Evolutionary conservation across 805 yeast species (phyloP).

Genomic region (Candida sphagnicola): DNA sequence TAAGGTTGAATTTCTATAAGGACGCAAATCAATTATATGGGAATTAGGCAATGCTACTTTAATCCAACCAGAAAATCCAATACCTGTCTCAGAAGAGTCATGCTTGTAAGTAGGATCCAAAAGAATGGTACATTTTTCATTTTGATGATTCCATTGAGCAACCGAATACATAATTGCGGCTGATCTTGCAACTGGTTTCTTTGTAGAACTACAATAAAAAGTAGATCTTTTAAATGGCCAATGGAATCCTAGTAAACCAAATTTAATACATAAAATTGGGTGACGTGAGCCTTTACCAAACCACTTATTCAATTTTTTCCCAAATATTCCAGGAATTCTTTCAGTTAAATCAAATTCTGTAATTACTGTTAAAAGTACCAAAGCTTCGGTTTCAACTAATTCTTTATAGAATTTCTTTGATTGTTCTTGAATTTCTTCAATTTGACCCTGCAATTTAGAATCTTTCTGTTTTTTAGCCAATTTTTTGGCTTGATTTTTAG

Average conservation of each 20-base stretch:
- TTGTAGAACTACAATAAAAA: constrained; percentile 34
- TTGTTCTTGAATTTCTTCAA: constrained; percentile 8
- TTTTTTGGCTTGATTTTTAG: constrained; percentile 15
- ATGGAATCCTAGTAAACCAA: constrained; percentile 41
- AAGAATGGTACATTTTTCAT: constrained; percentile 28
- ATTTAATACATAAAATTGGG: constrained; percentile 30
- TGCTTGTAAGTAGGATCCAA: constrained; percentile 36
- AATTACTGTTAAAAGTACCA: constrained; percentile 32
- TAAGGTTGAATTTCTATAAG: constrained; percentile 24
- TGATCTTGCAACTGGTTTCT: constrained; percentile 36
- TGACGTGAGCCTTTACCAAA: constrained; percentile 27
- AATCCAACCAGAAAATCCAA: constrained; percentile 36
- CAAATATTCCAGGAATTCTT: constrained; percentile 24
- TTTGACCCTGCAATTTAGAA: constrained; percentile 7
- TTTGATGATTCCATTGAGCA: constrained; percentile 27
- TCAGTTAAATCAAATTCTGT: constrained; percentile 35
- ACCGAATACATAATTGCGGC: constrained; percentile 37
- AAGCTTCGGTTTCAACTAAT: constrained; percentile 37
- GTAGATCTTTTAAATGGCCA: constrained; percentile 43
- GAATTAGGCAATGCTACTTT: constrained; percentile 32
- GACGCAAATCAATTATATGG: constrained; percentile 38
- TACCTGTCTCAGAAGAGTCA: constrained; percentile 26
- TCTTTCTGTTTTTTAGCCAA: constrained; percentile 12
- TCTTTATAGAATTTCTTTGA: constrained; percentile 26
- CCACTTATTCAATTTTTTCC: constrained; percentile 12